Percentiles rank a stretch among this genome's conserved stretches.
phyloP scores from a whole-genome alignment of 1,284 basidiomycete genomes.

The Quambalaria eucalypti region DNA sequence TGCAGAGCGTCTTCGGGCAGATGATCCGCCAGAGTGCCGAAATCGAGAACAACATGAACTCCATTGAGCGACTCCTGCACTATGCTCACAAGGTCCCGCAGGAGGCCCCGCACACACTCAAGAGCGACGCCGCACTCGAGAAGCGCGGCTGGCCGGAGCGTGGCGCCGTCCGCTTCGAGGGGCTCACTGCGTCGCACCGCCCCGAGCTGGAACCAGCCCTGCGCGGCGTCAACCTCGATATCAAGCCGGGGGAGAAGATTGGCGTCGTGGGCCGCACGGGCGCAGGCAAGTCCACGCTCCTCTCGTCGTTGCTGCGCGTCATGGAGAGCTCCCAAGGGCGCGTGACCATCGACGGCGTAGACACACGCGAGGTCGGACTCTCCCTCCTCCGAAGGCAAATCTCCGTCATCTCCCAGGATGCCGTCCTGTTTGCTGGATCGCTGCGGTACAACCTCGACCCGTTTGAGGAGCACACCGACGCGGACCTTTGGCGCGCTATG shows the following conservation, averaged over 20 bases:
- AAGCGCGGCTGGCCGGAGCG: conserved; percentile 31
- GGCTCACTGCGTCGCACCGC: conserved; percentile 58
- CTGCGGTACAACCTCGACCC: conserved; percentile 64
- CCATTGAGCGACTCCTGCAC: conserved; percentile 62
- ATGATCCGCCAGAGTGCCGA: conserved; percentile 60
- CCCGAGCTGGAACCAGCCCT: conserved; percentile 52
- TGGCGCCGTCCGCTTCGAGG: conserved; percentile 25
- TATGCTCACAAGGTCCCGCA: conserved; percentile 55
- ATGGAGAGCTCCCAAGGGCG: conserved; percentile 50
- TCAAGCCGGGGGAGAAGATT: conserved; percentile 24
- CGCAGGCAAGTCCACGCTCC: conserved; percentile 20
- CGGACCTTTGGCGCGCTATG: conserved; percentile 36
- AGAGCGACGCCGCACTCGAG: conserved; percentile 45
- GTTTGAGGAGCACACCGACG: conserved; percentile 57
- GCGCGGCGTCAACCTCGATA: conserved; percentile 55
- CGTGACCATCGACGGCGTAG: conserved; percentile 20
- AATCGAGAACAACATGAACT: conserved; percentile 59
- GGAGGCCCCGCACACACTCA: conserved; percentile 7
- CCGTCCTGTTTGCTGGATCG: conserved; percentile 59
- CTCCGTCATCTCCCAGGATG: conserved; percentile 80
- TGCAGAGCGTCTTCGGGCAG: conserved; percentile 63
- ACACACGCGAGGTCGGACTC: conserved; percentile 55
- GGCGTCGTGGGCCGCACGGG: conserved; percentile 38
- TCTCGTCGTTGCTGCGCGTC: conserved; percentile 16
- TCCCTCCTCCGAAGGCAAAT: conserved; percentile 53